phyloP scores from a whole-genome alignment of 2,329 filamentous ascomycete species.

The Orbilia ellipsospora region DNA sequence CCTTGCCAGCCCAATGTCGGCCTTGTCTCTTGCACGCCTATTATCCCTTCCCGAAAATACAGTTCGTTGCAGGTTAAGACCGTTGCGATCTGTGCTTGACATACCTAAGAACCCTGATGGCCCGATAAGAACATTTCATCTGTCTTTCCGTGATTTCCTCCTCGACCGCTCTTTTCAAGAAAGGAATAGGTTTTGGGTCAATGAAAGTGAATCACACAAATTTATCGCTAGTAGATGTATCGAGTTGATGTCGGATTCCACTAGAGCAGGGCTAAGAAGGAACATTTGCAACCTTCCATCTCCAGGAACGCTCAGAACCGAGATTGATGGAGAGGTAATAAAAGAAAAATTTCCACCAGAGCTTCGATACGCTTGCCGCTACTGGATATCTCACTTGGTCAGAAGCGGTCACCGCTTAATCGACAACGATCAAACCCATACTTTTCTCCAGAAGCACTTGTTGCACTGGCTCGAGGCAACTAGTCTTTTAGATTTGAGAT shows the following conservation, averaged over 20 bases:
- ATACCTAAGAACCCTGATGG: constrained; percentile 5
- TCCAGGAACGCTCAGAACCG: constrained; percentile 12
- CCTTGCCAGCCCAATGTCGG: constrained; percentile 23
- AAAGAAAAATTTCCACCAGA: constrained; percentile 10
- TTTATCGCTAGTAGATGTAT: constrained; percentile 24
- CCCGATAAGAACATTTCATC: constrained; percentile 31
- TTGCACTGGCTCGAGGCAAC: constrained; percentile 63
- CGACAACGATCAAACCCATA: constrained; percentile 58
- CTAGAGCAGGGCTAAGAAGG: constrained; percentile 7
- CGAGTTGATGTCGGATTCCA: constrained; percentile 7
- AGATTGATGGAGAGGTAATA: constrained; percentile 18
- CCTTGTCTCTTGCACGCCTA: constrained; percentile 11
- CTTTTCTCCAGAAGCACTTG: constrained; percentile 61
- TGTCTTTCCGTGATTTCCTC: constrained; percentile 44
- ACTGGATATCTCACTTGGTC: constrained; percentile 61
- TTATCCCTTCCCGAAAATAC: constrained; percentile 11
- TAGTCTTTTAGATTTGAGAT: constrained; percentile 57
- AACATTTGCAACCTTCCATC: constrained; percentile 19
- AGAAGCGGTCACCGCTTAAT: constrained; percentile 59
- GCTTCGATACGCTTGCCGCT: constrained; percentile 60
- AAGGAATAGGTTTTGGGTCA: constrained; percentile 19
- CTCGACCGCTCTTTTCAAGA: constrained; percentile 10
- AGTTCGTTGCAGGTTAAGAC: constrained; percentile 9
- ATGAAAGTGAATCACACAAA: constrained; percentile 24
- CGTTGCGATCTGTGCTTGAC: constrained; percentile 24